Percentiles rank a stretch among this genome's conserved stretches.
Conservation (phyloP, 2,329 filamentous ascomycete species). For the Thermochaetoides dissita region DNA sequence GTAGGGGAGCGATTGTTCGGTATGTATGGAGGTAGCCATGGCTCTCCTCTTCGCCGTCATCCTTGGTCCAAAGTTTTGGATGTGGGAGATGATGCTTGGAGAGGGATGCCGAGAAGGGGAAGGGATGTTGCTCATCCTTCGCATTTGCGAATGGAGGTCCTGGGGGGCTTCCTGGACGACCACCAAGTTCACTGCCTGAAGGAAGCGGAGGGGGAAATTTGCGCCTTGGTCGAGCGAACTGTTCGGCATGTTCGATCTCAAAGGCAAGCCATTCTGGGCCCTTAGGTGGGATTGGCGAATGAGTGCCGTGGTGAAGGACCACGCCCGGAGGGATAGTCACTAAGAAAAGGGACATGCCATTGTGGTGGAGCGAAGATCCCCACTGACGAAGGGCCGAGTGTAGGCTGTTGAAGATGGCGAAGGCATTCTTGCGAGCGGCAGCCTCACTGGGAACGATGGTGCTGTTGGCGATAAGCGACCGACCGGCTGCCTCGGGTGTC, state of each 20-base stretch:
- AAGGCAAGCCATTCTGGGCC: constrained; percentile 61
- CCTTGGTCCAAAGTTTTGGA: no score
- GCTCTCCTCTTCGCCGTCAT: constrained; percentile 7
- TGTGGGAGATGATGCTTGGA: no score
- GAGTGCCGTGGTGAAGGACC: constrained; percentile 53
- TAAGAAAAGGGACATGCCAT: constrained; percentile 60
- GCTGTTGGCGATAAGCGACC: neutral
- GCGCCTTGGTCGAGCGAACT: constrained; percentile 36
- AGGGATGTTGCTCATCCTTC: constrained; percentile 1
- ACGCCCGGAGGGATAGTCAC: constrained; percentile 51
- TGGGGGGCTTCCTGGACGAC: neutral
- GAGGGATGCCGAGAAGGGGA: no score
- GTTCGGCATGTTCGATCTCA: constrained; percentile 58
- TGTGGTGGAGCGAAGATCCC: constrained; percentile 59
- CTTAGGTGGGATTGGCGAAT: constrained; percentile 28
- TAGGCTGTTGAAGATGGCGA: constrained; percentile 58
- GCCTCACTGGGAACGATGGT: constrained; percentile 21
- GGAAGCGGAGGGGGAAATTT: neutral
- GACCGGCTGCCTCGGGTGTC: no score
- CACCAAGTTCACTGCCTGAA: neutral
- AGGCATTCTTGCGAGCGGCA: constrained; percentile 36
- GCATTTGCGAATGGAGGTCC: neutral
- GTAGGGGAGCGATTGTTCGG: constrained; percentile 39
- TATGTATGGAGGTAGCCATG: constrained; percentile 55
- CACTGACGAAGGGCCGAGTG: constrained; percentile 62